Conservation (phyloP, 192 early-diverging fungal genomes). For the Gaertneriomyces sp. region DNA sequence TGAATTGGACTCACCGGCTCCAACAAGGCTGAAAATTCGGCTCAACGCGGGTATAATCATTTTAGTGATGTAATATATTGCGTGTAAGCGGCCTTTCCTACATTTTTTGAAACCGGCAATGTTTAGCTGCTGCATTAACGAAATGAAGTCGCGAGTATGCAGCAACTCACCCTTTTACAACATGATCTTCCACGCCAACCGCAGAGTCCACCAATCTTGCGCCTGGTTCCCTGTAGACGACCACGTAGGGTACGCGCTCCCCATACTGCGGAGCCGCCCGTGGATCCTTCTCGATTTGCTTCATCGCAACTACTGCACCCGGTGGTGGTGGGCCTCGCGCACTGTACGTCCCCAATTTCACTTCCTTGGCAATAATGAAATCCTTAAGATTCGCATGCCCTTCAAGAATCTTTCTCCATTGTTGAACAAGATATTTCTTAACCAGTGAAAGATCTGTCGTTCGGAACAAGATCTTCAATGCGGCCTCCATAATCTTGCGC, state of each 20-base stretch:
- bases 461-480: conserved; percentile 73
- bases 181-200: conserved; percentile 63
- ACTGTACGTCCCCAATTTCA: conserved; percentile 73
- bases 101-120: conserved; percentile 16
- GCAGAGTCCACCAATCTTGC: conserved; percentile 70
- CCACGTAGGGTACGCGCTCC: conserved; percentile 86
- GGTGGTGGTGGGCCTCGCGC: conserved; percentile 61
- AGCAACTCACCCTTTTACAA: conserved; percentile 25
- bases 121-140: background rate
- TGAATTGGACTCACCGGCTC: conserved; percentile 52
- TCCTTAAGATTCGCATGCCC: conserved; percentile 68
- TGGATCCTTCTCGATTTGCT: conserved; percentile 66
- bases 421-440: conserved; percentile 66
- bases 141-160: background rate
- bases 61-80: conserved; percentile 79
- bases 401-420: conserved; percentile 70
- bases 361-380: conserved; percentile 86
- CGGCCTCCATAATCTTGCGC: conserved; percentile 73
- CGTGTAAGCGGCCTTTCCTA: conserved; percentile 67
- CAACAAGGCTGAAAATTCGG: conserved; percentile 75
- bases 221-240: conserved; percentile 62
- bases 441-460: conserved; percentile 76
- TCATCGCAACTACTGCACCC: conserved; percentile 66
- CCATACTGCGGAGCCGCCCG: conserved; percentile 79
- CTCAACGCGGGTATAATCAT: conserved; percentile 79